Base-by-base conservation (phyloP, 352 stramenopile species). In the Thraustotheca clavata region DNA sequence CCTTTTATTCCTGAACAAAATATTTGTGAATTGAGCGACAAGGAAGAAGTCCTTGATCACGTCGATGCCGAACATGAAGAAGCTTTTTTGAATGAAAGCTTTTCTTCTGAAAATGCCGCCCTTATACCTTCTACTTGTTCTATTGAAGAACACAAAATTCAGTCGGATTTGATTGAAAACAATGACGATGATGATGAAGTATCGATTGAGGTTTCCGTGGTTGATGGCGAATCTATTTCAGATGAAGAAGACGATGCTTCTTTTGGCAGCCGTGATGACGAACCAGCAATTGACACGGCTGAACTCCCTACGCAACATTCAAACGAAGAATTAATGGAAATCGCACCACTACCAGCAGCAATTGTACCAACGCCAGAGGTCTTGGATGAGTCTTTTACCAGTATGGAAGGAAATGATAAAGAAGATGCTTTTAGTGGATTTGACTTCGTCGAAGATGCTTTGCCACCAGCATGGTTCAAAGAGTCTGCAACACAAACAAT, bases 371-470 rank as follows among this genome's bases (percentile, higher is more conserved):
- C 47, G n/a, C 38, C 57, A 24, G n/a, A 38, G 8, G 57, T 65
- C 9, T 32, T 65, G 3, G 57, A 65, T 46, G 57, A 65, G 18
- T 65, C 57, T 18, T 65, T 65, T 20, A 39, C 57, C 8, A 65
- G 57, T 39, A 20, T 65, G n/a, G 57, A 29, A 29, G 57, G 46
- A n/a, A 33, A 65, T 18, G 27, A 27, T n/a, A 14, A 22, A 7
- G 36, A 40, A 3, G 38, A 65, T 27, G 18, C 57, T 4, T 22
- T 65, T 9, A 31, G 16, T 3, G 40, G 38, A 6, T 65, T 55
- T 27, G 57, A 65, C 29, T 20, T 39, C 26, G 57, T 65, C 11
- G 57, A 65, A 40, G 57, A 27, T 2, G 57, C 57, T 20, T 12
- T 35, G 22, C 36, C 57, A 3, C 29, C 57, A 4, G 41, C 40